phyloP scores from a whole-genome alignment of 1,284 basidiomycete genomes.

The Anthracocystis panici-leucophaei region DNA sequence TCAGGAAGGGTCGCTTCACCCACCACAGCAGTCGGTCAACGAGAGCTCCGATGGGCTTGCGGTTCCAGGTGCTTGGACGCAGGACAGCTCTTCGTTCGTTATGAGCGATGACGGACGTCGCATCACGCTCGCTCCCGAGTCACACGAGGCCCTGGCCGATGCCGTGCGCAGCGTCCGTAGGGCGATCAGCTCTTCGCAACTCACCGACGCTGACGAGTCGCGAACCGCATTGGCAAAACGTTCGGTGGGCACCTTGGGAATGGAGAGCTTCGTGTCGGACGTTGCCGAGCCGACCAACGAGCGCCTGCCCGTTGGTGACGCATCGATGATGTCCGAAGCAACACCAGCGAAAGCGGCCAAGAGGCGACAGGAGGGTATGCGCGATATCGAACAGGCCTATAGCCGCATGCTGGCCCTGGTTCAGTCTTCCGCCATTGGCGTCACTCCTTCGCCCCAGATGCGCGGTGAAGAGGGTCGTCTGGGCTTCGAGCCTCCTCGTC shows the following conservation, averaged over 20 bases:
- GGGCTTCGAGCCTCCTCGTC: conserved; percentile 34
- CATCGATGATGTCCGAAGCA: conserved; percentile 39
- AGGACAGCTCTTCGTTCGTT: conserved; percentile 26
- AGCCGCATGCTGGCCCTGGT: conserved; percentile 55
- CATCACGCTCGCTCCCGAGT: conserved; percentile 47
- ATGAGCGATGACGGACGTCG: conserved; percentile 42
- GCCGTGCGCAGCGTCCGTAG: conserved; percentile 47
- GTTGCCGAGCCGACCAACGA: conserved; percentile 20
- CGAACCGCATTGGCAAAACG: conserved; percentile 15
- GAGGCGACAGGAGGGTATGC: conserved; percentile 50
- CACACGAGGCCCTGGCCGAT: conserved; percentile 51
- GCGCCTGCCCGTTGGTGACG: conserved; percentile 16
- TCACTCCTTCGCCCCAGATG: conserved; percentile 51
- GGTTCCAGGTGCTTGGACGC: conserved; percentile 43
- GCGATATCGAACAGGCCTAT: conserved; percentile 53
- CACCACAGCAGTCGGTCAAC: conserved; percentile 6
- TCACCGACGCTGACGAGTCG: conserved; percentile 21
- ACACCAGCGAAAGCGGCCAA: conserved; percentile 46
- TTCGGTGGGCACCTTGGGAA: conserved; percentile 32
- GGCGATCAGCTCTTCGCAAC: conserved; percentile 55
- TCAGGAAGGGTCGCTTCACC: conserved; percentile 20
- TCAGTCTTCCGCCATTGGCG: conserved; percentile 46
- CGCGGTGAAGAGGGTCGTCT: conserved; percentile 32
- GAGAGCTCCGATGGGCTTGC: conserved; percentile 35
- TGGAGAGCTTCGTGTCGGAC: conserved; percentile 34